Conservation (phyloP, 306 rosid genomes). For the Echinosophora koreensis region DNA sequence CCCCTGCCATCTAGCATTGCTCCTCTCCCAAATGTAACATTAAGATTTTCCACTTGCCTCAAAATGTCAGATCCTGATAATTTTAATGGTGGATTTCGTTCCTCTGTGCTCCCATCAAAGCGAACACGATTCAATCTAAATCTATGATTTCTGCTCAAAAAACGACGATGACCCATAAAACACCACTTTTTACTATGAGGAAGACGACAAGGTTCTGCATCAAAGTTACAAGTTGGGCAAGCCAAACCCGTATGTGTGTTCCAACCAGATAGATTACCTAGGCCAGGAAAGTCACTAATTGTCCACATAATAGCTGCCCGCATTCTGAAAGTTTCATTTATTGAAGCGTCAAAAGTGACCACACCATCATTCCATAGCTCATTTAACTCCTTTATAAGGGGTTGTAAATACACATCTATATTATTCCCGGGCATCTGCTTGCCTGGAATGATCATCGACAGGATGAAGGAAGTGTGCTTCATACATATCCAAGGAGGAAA, state of each 20-base stretch:
- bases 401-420: no score
- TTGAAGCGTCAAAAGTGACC: background rate
- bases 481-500: no score
- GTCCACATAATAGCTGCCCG: background rate
- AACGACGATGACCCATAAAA: background rate
- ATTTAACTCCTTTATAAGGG: no score
- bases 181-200: background rate
- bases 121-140: background rate
- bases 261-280: background rate
- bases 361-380: background rate
- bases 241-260: constrained; percentile 5
- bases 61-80: no score
- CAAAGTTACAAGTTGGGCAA: constrained; percentile 1
- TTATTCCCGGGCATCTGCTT: no score
- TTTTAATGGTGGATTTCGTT: background rate
- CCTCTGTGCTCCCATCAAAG: background rate
- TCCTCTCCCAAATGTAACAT: no score
- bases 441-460: no score
- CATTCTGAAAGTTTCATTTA: background rate
- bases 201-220: background rate
- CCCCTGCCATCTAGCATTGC: no score
- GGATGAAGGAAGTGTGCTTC: no score
- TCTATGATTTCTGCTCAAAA: background rate
- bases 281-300: background rate
- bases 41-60: no score